Base-by-base conservation (phyloP, 1,284 basidiomycete species). In the Cutaneotrichosporon arboriforme region DNA sequence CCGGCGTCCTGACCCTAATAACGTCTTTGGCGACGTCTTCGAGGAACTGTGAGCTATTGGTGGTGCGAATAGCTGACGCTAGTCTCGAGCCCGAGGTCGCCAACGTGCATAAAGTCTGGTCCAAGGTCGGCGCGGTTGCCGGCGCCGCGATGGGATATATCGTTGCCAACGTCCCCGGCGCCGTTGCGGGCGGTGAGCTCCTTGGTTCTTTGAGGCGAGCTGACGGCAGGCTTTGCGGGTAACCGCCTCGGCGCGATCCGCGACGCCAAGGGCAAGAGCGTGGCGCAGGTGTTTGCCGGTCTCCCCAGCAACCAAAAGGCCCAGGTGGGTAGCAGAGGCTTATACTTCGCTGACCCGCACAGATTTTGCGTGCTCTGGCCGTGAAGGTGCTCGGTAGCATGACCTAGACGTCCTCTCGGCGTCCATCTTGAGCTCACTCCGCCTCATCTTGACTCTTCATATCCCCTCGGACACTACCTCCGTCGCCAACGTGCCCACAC, bases 251-350 rank as follows among this genome's bases (percentile, higher is more conserved):
- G 91, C 43, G 88, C 89, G 2, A 80, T 96, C 49, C 80, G 91
- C 49, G 91, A 96, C 66, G 91, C 91, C 2, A 94, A 94, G 77
- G 91, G 79, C n/a, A 90, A 89, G 79, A 86, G 85, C 58, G 90
- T 96, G 20, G 89, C 88, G 10, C 80, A 86, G 17, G 94, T 97
- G n/a, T 98, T 98, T 73, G 77, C 80, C 44, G 80, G 86, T 23
- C 79, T 97, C 13, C 85, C 84, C 15, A 81, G 83, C 2, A 78
- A 78, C 48, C 88, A 94, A 79, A 92, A 90, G 69, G 90, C 92
- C 35, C 87, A 92, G 82, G 90, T 88, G 61, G 52, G 79, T 63
- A 14, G n/a, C 33, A 31, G 20, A 8, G 14, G 18, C n/a, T 31
- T 31, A 7, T 22, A 17, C 26, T n/a, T 23, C 4, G n/a, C 14